Base-by-base conservation (phyloP, 2,329 filamentous ascomycete genomes). In the Fonsecaea pugnacius region DNA sequence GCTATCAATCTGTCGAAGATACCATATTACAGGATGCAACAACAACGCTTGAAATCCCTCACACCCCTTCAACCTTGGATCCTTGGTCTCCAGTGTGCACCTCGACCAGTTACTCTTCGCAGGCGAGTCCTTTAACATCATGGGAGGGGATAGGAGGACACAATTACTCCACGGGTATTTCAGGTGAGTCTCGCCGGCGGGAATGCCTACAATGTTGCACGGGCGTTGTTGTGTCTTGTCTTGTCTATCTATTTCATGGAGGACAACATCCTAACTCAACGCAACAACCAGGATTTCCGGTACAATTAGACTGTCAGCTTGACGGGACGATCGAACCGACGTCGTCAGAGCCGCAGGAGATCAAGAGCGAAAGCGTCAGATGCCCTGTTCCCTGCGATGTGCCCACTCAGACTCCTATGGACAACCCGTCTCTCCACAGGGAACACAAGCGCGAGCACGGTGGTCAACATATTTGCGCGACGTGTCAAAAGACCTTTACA, bases 361-460 rank as follows among this genome's bases (percentile, higher is more conserved):
- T 16, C 18, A 56, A 51, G 46, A 43, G 16, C 18, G 55, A 40
- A 43, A 14, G 48, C 16, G 18, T n/a, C n/a, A 55, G 36, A 48
- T 51, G 43, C 1, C 46, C 58, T 14, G 54, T 38, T 12, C 18
- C 8, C 10, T 62, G 63, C 38, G 14, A 27, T 24, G 12, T 54
- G 24, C 58, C 53, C 46, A 51, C 24, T 7, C 14, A 30, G 24
- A 24, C 7, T 4, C 61, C 63, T 18, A n/a, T n/a, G n/a, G 35
- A 63, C 32, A 51, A 30, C 12, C 52, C 38, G 18, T 38, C 5
- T 48, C 18, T 43, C 18, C 40, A 59, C 18, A 24, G 33, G 30
- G 46, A 24, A 24, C 63, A 62, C 33, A 62, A 59, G 59, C 43
- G 33, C 14, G 50, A 58, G 32, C 59, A 65, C 33, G 59, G 38